Conservation (phyloP, 768 basidiomycete genomes). For the Russula ochroleuca region DNA sequence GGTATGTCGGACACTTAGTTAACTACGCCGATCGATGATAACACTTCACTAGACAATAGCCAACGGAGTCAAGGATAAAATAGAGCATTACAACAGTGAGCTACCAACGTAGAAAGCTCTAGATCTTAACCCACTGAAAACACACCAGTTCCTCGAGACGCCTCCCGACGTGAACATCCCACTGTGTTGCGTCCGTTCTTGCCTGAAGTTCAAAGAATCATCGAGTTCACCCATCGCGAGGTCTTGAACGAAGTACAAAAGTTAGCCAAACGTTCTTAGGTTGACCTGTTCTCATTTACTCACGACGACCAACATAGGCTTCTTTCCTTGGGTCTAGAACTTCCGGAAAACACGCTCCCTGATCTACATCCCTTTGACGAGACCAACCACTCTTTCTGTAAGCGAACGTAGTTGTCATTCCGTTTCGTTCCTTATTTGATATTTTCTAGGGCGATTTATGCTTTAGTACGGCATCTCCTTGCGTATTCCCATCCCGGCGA, state of each 20-base stretch:
- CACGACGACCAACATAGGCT: constrained; percentile 34
- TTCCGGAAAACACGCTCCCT: constrained; percentile 50
- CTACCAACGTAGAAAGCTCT: not conserved
- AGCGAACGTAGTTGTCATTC: not conserved
- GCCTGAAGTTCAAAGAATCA: constrained; percentile 49
- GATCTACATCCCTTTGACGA: constrained; percentile 45
- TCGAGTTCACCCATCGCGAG: constrained; percentile 47
- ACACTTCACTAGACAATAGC: constrained; percentile 49
- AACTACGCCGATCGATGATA: not conserved
- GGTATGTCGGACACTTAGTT: constrained; percentile 35
- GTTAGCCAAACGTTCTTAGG: constrained; percentile 40
- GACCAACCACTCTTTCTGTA: constrained; percentile 28
- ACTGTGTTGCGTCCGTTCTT: constrained; percentile 46
- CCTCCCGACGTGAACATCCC: constrained; percentile 48
- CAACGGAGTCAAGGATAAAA: constrained; percentile 56
- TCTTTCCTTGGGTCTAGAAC: constrained; percentile 48
- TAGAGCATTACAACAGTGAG: constrained; percentile 62
- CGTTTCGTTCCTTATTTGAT: not conserved
- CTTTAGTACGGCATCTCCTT: constrained; percentile 47
- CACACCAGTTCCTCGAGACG: constrained; percentile 47
- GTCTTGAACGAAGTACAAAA: constrained; percentile 40
- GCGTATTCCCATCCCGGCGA: not conserved
- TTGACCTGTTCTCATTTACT: constrained; percentile 19
- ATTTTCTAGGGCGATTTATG: constrained; percentile 52
- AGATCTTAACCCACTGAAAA: not conserved